These are phyloP conservation scores for Theileria sp. DNA, from an alignment of 169 alveolate genomes.

Conservation along the genomic window DNA sequence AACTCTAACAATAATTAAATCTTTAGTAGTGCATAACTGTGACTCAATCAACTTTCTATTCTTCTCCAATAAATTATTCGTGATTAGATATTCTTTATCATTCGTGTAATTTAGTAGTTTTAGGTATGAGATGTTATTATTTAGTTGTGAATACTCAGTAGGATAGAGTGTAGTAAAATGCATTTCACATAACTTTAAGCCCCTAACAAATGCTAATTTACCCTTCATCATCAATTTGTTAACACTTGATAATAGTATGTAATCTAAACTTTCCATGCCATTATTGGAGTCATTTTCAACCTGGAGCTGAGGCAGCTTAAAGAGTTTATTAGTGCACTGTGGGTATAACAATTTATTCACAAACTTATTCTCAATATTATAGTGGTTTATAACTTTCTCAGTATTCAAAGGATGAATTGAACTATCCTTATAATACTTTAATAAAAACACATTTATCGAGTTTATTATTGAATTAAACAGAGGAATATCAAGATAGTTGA, in stretches of 20 bases:
- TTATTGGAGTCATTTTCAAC: not conserved
- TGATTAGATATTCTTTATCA: not conserved
- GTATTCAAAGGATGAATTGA: not conserved
- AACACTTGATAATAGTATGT: not conserved
- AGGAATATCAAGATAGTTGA: not conserved
- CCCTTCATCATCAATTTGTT: not conserved
- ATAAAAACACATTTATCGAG: not conserved
- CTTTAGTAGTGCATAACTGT: not conserved
- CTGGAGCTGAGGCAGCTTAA: not conserved
- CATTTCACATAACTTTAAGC: constrained; percentile 45
- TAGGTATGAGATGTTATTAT: not conserved
- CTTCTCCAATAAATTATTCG: not conserved
- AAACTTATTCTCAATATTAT: constrained; percentile 7
- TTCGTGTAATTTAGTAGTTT: not conserved
- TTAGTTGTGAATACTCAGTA: not conserved
- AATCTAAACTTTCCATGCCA: not conserved
- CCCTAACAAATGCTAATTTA: constrained; percentile 51
- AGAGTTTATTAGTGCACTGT: not conserved
- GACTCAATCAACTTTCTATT: not conserved
- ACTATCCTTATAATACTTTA: not conserved
- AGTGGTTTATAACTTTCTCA: not conserved
- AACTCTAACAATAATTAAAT: not conserved
- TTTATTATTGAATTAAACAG: not conserved
- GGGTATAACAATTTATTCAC: not conserved
- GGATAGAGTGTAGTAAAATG: constrained; percentile 28